Base-by-base conservation (phyloP, 139 green algal species). In the Chlamydomonas sphaeroides region DNA sequence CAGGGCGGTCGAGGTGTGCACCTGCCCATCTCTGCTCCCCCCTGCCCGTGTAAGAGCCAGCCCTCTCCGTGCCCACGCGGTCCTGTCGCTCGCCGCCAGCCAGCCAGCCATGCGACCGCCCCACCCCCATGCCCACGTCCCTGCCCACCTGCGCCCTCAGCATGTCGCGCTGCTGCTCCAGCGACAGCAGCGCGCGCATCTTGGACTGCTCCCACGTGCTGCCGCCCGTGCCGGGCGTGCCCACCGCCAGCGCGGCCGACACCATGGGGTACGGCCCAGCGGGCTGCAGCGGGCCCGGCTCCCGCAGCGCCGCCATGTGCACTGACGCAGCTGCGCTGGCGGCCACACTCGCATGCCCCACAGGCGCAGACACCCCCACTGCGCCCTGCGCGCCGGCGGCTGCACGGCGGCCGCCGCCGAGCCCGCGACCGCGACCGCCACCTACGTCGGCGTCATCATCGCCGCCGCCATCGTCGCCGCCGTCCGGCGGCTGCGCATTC, bases 181-280 rank as follows among this genome's bases (percentile, higher is more conserved):
- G 73, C 48, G 85, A 78, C 56, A 84, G 51, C n/a, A 90, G 77
- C 18, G 78, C 86, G 21, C 45, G 65, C 57, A 83, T 69, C 53
- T 78, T 73, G 48, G 68, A 70, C 45, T 73, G 79, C 79, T 82
- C 70, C 80, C 80, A 82, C 5, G 57, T 85, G 79, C 68, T 85
- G 32, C 35, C 53, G 20, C 79, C 79, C n/a, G 41, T 63, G 33
- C 61, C 70, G 2, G 63, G 32, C 36, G 71, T 65, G 8, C 49
- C 72, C 69, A n/a, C 32, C 25, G 70, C 68, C 61, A 79, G 30
- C 21, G 68, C 79, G 67, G 68, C 79, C 53, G 69, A 39, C 68
- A 79, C 79, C 75, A 82, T 82, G 53, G 75, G 75, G 61, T 82
- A 82, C 32, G 32, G 75, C 59, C 68, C 69, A 56, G 79, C 68